phyloP scores from a whole-genome alignment of 1,284 basidiomycete genomes.

The Chondrostereum purpureum region DNA sequence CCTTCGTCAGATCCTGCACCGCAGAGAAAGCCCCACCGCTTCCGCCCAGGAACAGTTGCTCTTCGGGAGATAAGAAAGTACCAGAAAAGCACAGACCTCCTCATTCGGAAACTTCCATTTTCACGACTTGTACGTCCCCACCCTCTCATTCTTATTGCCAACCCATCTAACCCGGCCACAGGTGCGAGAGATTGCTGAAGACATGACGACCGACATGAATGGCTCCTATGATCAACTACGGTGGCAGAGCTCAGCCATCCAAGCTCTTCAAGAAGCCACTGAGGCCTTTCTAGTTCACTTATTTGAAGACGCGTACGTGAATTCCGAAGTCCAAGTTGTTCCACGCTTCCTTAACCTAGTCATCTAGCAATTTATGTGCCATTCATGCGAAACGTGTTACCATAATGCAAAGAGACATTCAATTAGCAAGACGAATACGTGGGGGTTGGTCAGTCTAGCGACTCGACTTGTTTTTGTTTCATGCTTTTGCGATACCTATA shows the following conservation, averaged over 20 bases:
- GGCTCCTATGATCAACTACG: conserved; percentile 59
- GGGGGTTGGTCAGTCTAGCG: conserved; percentile 71
- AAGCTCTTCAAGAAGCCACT: conserved; percentile 91
- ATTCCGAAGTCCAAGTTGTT: conserved; percentile 3
- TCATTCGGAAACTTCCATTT: conserved; percentile 86
- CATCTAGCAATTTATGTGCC: conserved; percentile 80
- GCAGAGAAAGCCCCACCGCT: conserved; percentile 53
- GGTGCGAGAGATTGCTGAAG: conserved; percentile 89
- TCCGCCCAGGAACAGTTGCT: conserved; percentile 83
- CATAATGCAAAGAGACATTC: conserved; percentile 96
- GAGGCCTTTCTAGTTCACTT: conserved; percentile 92
- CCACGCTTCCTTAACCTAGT: conserved; percentile 4
- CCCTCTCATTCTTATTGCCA: conserved; percentile 6
- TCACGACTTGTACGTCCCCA: conserved; percentile 71
- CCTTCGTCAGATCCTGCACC: conserved; percentile 16
- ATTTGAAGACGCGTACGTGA: conserved; percentile 90
- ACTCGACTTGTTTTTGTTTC: conserved; percentile 21
- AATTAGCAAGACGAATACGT: conserved; percentile 90
- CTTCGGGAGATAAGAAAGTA: conserved; percentile 90
- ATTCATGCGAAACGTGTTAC: conserved; percentile 99
- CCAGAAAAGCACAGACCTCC: conserved; percentile 86
- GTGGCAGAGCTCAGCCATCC: conserved; percentile 88
- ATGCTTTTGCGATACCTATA: conserved; percentile 1
- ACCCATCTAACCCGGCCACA: conserved; percentile 26
- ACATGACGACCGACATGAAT: conserved; percentile 76